Conservation (phyloP, 2,329 filamentous ascomycete species). For the Colletotrichum magnum region DNA sequence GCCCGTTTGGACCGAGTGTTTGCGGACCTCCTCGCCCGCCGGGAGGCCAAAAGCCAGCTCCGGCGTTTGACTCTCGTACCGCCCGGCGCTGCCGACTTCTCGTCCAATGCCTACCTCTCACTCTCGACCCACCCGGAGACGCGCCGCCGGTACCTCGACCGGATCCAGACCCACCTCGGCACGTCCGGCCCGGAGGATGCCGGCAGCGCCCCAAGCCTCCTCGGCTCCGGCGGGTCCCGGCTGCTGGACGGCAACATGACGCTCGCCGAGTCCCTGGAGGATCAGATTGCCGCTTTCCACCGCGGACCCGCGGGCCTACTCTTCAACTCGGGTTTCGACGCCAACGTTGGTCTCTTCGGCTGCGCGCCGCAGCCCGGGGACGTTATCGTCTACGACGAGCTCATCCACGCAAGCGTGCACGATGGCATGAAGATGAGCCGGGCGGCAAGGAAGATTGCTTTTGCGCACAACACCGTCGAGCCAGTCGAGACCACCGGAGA, state of each 20-base stretch:
- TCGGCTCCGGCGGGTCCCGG: conserved; percentile 68
- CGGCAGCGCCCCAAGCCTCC: conserved; percentile 52
- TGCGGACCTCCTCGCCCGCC: conserved; percentile 30
- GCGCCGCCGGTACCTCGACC: conserved; percentile 75
- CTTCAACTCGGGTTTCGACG: conserved; percentile 75
- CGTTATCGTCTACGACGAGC: conserved; percentile 78
- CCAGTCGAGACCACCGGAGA: not conserved
- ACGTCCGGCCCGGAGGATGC: conserved; percentile 1
- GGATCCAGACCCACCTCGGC: conserved; percentile 45
- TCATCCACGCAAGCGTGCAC: conserved; percentile 84
- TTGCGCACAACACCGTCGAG: conserved; percentile 69
- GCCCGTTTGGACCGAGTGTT: conserved; percentile 34
- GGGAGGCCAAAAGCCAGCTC: conserved; percentile 52
- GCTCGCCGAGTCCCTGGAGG: conserved; percentile 61
- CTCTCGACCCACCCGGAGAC: conserved; percentile 67
- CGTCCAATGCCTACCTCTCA: conserved; percentile 85
- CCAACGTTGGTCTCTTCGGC: conserved; percentile 74
- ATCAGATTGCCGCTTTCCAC: conserved; percentile 63
- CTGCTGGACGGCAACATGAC: conserved; percentile 66
- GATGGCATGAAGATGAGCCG: conserved; percentile 81
- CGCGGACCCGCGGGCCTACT: conserved; percentile 60
- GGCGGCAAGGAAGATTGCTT: conserved; percentile 62
- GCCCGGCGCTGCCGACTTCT: conserved; percentile 80
- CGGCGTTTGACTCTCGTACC: conserved; percentile 71
- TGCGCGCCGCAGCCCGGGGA: conserved; percentile 73